phyloP scores from a whole-genome alignment of 345 rosid genomes.

The Eucalyptus microcorys region DNA sequence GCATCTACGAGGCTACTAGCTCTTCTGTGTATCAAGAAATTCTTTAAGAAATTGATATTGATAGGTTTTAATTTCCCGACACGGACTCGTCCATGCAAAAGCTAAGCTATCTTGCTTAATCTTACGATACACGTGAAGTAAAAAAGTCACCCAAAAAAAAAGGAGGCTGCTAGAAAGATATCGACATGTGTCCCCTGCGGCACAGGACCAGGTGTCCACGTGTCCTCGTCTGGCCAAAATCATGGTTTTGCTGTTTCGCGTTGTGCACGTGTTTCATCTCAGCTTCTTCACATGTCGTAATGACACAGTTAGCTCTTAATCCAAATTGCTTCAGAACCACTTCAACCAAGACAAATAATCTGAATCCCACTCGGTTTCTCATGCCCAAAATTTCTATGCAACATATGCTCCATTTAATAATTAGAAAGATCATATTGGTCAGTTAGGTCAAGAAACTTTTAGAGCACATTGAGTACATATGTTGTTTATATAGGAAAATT shows the following conservation, averaged over 20 bases:
- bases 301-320: neutral
- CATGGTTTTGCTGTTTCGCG: neutral
- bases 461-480: no score
- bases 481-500: no score
- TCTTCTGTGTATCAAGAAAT: neutral
- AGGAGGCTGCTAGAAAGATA: neutral
- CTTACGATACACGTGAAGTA: neutral
- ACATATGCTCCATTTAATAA: neutral
- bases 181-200: neutral
- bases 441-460: no score
- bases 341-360: neutral
- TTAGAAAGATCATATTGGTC: rapidly evolving
- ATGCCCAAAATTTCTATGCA: neutral
- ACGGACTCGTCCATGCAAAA: neutral
- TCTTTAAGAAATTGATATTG: neutral
- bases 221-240: neutral
- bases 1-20: neutral
- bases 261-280: neutral
- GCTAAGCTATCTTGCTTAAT: neutral
- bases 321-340: neutral
- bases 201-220: neutral
- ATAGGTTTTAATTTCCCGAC: neutral
- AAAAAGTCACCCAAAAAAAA: neutral
- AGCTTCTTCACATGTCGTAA: neutral
- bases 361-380: neutral